These are phyloP conservation scores for Botryotinia calthae DNA, from an alignment of 2,329 filamentous ascomycete genomes.

Conservation along the genomic window DNA sequence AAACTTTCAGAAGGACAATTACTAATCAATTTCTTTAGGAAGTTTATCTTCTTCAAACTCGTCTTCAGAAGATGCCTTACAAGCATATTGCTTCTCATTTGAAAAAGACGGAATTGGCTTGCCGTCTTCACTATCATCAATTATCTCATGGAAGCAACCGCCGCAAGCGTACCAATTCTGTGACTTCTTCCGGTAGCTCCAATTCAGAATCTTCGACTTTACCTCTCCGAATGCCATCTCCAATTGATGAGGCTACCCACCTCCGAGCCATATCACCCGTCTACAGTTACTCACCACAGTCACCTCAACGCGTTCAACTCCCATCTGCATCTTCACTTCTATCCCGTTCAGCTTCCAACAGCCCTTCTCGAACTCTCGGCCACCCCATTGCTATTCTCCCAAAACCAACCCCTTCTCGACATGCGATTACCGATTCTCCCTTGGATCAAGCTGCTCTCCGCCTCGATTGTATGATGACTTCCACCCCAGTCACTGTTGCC, in stretches of 20 bases:
- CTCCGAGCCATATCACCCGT: conserved; percentile 38
- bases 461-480: conserved; percentile 56
- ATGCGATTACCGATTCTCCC: conserved; percentile 45
- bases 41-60: conserved; percentile 78
- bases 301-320: conserved; percentile 38
- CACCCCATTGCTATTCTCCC: conserved; percentile 62
- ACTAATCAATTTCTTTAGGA: conserved; percentile 53
- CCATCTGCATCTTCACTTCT: conserved; percentile 48
- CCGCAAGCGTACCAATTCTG: conserved; percentile 71
- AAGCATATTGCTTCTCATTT: conserved; percentile 84
- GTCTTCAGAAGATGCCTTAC: conserved; percentile 85
- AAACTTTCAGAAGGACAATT: background rate
- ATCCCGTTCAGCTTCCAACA: conserved; percentile 53
- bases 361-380: conserved; percentile 44
- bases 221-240: conserved; percentile 49
- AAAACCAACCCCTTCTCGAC: conserved; percentile 54
- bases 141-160: conserved; percentile 79
- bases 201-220: conserved; percentile 51
- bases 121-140: conserved; percentile 84
- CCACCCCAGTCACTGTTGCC: conserved; percentile 42
- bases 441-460: conserved; percentile 45
- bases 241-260: conserved; percentile 44
- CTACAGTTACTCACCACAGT: conserved; percentile 41
- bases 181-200: conserved; percentile 60
- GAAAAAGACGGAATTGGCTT: conserved; percentile 85